Evolutionary conservation across 768 basidiomycete genomes (phyloP).

Genomic region (Vararia minispora): DNA sequence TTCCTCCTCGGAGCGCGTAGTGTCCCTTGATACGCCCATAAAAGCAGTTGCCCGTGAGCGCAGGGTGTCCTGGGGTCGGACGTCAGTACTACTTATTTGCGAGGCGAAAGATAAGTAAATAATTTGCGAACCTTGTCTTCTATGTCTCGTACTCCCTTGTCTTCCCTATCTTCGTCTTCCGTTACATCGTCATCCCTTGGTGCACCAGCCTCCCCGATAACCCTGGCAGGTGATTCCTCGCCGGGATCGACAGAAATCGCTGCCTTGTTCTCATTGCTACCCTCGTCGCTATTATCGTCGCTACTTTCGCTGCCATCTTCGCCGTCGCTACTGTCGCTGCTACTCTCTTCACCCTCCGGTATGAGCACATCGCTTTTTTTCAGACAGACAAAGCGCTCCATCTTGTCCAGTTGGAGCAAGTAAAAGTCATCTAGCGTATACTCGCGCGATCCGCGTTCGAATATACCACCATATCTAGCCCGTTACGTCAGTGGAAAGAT

Average conservation of each 20-base stretch:
- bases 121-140: too few relatives aligned
- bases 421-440: constrained; percentile 89
- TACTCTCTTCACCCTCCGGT: constrained; percentile 47
- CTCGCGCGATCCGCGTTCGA: constrained; percentile 71
- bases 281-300: constrained; percentile 34
- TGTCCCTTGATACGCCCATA: constrained; percentile 56
- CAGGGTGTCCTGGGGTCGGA: constrained; percentile 26
- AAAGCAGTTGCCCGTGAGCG: constrained; percentile 35
- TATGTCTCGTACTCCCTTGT: constrained; percentile 14
- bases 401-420: constrained; percentile 69
- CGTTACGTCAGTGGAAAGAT: not conserved
- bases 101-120: too few relatives aligned
- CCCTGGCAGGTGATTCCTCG: constrained; percentile 20
- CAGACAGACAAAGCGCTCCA: constrained; percentile 68
- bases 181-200: constrained; percentile 21
- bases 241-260: constrained; percentile 18
- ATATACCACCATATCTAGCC: constrained; percentile 86
- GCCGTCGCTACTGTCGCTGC: constrained; percentile 50
- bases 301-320: constrained; percentile 48
- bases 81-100: too few relatives aligned
- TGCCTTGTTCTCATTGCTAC: constrained; percentile 24
- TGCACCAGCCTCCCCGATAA: constrained; percentile 15
- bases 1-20: constrained; percentile 55
- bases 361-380: constrained; percentile 55
- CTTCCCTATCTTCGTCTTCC: constrained; percentile 17